These are phyloP conservation scores for Daedaleopsis nitida DNA, from an alignment of 768 basidiomycete species.

Conservation along the genomic window DNA sequence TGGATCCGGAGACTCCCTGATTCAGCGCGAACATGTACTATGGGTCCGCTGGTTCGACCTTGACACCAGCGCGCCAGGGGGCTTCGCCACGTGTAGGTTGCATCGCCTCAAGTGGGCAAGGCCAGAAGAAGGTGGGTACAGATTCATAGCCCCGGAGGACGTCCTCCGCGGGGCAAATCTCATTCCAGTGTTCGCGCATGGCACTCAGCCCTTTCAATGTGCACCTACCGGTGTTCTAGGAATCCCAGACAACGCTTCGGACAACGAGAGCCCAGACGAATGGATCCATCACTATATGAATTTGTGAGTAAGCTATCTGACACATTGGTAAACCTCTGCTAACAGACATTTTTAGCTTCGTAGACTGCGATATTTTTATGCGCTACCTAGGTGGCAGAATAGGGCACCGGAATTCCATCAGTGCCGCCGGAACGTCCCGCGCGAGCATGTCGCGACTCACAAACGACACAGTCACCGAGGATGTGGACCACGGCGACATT, in stretches of 20 bases:
- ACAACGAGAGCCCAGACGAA: slow-evolving; percentile 19
- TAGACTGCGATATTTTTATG: slow-evolving; percentile 31
- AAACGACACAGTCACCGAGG: no score
- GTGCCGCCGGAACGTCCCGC: no score
- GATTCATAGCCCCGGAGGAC: slow-evolving; percentile 45
- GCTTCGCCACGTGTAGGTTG: slow-evolving; percentile 32
- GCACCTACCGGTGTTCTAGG: not conserved
- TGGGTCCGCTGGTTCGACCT: slow-evolving; percentile 43
- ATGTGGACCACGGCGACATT: no score
- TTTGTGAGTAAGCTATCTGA: slow-evolving; percentile 23
- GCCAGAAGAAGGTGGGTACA: slow-evolving; percentile 37
- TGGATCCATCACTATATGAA: slow-evolving; percentile 29
- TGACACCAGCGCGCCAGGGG: slow-evolving; percentile 27
- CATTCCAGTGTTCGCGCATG: slow-evolving; percentile 40
- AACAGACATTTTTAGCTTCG: slow-evolving; percentile 22
- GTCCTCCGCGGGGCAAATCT: slow-evolving; percentile 45
- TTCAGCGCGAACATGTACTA: slow-evolving; percentile 33
- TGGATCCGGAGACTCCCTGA: slow-evolving; percentile 9
- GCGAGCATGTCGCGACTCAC: no score
- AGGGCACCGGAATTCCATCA: no score
- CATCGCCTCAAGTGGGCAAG: slow-evolving; percentile 45
- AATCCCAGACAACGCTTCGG: not conserved
- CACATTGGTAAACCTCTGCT: not conserved
- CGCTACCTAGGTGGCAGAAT: slow-evolving; percentile 25
- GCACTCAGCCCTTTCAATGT: not conserved